Base-by-base conservation (phyloP, 2,329 filamentous ascomycete genomes). In the Fusarium sterilihyphosum region DNA sequence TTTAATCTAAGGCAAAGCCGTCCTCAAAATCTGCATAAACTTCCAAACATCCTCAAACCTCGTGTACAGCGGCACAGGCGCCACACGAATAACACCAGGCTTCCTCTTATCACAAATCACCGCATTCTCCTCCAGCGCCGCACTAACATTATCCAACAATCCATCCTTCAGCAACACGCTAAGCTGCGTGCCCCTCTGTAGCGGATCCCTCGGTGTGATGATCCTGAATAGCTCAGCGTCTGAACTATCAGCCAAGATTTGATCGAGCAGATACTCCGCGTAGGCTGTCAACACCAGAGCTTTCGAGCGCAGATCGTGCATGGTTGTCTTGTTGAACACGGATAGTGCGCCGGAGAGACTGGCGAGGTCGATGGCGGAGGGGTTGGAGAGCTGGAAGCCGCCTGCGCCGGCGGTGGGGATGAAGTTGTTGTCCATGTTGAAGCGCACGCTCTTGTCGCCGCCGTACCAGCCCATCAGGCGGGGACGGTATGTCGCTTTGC, bases 391-490 rank as follows among this genome's bases (percentile, higher is more conserved):
- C 82, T 97, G 94, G 83, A 91, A 98, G 8, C 95, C 95, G 40
- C 88, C 90, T 1, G 95, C 95, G 44, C 95, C 95, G 5, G 89
- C 85, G 13, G 93, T 93, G 8, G 95, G 94, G 46, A 91, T 85
- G 82, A 97, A 97, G 65, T 86, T 85, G 82, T 94, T 96, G 65
- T 92, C 90, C 95, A 98, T 98, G 74, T 90, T 87, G 85, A 98
- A 97, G 20, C 95, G 88, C 40, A 90, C 90, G 56, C 85, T 83
- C 82, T 94, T 94, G 83, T 95, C 92, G 61, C 91, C 92, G 59
- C 95, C 95, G 89, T 96, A 98, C 95, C 95, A 98, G 31, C 95
- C 95, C 40, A 90, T 87, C 5, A 98, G 85, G 8, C 95, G 88
- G 10, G 90, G 91, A 22, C 87, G 87, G 79, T 91, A 95, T 0